Percentiles rank a stretch among this genome's conserved stretches.
phyloP scores from a whole-genome alignment of 495 filamentous ascomycete species.

The Xylaria cubensis region DNA sequence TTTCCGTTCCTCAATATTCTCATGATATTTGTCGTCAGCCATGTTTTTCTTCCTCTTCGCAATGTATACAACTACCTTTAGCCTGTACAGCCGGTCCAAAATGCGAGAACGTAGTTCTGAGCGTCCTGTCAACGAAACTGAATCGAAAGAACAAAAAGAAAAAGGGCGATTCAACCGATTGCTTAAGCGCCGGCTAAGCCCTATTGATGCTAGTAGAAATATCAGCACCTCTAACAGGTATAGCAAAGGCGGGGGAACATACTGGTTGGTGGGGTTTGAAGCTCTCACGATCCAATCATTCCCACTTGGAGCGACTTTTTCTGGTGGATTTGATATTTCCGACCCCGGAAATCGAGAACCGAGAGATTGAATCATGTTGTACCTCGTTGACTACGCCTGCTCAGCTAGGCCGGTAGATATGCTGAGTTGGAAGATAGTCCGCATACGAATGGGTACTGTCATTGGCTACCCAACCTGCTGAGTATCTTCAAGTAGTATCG shows the following conservation, averaged over 20 bases:
- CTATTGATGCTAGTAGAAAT: not conserved
- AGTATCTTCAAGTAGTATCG: no score
- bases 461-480: not conserved
- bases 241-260: constrained; percentile 13
- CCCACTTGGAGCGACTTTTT: not conserved
- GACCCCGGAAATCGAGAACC: constrained; percentile 15
- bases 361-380: not conserved
- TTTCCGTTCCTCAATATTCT: constrained; percentile 13
- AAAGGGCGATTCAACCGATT: not conserved
- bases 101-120: not conserved
- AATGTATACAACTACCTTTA: not conserved
- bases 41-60: not conserved
- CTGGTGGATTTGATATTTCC: not conserved
- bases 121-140: not conserved
- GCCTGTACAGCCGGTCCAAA: not conserved
- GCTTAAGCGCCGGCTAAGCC: not conserved
- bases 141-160: not conserved
- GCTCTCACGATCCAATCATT: constrained; percentile 25
- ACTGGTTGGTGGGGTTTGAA: constrained; percentile 4
- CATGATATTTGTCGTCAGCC: constrained; percentile 18
- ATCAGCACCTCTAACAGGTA: not conserved
- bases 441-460: not conserved
- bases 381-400: not conserved
- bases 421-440: not conserved
- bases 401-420: not conserved